A percentile compares a stretch with the other conserved stretches of the same genome.
Evolutionary conservation across 164 flowering plant species (phyloP).

Genomic region (Magnolia changhungtana): DNA sequence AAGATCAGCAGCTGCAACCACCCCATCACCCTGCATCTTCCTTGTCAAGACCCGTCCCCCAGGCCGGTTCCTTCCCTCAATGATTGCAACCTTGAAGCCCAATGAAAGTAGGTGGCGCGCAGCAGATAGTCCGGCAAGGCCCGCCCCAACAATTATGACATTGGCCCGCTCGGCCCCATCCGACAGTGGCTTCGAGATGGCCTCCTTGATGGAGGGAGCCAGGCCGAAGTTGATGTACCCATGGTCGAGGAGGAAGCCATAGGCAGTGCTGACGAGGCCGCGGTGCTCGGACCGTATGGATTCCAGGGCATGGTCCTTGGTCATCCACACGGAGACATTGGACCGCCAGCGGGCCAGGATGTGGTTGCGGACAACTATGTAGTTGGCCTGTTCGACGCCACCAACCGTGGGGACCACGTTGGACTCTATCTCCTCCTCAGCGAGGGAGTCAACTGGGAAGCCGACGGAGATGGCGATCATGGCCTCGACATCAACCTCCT

Average conservation of each 20-base stretch:
- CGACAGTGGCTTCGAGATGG: slow-evolving; percentile 17
- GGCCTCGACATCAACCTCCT: slow-evolving; percentile 77
- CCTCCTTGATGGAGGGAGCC: slow-evolving; percentile 57
- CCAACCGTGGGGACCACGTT: slow-evolving; percentile 63
- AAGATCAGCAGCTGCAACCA: slow-evolving; percentile 80
- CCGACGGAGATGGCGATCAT: slow-evolving; percentile 87
- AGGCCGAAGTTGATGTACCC: slow-evolving; percentile 93
- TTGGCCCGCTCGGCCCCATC: slow-evolving; percentile 33
- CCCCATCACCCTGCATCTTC: slow-evolving; percentile 62
- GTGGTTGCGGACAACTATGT: slow-evolving; percentile 84
- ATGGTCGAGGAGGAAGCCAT: slow-evolving; percentile 60
- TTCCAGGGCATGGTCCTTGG: slow-evolving; percentile 62
- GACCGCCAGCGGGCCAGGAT: slow-evolving; percentile 84
- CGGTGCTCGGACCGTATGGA: slow-evolving; percentile 72
- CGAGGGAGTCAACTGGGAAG: slow-evolving; percentile 80
- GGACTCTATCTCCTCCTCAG: slow-evolving; percentile 91
- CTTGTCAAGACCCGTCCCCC: slow-evolving; percentile 82
- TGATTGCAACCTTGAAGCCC: slow-evolving; percentile 79
- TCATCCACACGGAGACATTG: slow-evolving; percentile 64
- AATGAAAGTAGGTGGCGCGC: slow-evolving; percentile 69
- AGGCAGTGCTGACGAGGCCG: slow-evolving; percentile 56
- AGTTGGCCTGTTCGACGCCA: slow-evolving; percentile 72
- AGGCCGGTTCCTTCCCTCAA: slow-evolving; percentile 82
- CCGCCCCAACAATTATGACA: slow-evolving; percentile 84
- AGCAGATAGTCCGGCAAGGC: slow-evolving; percentile 78